Conservation (phyloP, 2,329 filamentous ascomycete genomes). For the Colletotrichum sp. region DNA sequence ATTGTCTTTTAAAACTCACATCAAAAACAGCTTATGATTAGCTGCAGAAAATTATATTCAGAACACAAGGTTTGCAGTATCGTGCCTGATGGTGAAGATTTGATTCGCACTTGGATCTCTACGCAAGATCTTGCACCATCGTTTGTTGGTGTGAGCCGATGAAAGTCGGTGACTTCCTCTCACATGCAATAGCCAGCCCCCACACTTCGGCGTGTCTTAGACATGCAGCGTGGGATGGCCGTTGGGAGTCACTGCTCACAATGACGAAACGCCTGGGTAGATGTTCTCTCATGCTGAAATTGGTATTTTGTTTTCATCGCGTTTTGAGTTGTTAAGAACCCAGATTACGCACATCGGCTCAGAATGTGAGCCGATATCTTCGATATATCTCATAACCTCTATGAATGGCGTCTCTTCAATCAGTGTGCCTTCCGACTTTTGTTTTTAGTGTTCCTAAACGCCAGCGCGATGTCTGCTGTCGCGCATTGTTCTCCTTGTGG, state of each 20-base stretch:
- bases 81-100: not conserved
- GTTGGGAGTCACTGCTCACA: not conserved
- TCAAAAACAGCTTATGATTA: not conserved
- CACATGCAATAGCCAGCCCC: not conserved
- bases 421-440: conserved; percentile 12
- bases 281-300: not conserved
- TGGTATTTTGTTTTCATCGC: not conserved
- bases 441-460: conserved; percentile 6
- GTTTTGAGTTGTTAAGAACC: not conserved
- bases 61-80: not conserved
- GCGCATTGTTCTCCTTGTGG: not conserved
- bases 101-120: not conserved
- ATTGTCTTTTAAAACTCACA: not conserved
- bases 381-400: conserved; percentile 1
- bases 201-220: not conserved
- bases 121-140: not conserved
- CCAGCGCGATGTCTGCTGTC: not conserved
- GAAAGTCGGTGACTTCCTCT: not conserved
- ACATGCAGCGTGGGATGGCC: not conserved
- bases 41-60: not conserved
- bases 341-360: not conserved
- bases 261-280: not conserved
- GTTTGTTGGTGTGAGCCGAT: not conserved
- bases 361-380: not conserved
- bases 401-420: not conserved